Percentiles rank a stretch among this genome's conserved stretches.
Evolutionary conservation across 192 early-diverging fungal genomes (phyloP).

Genomic region (Backusella circina): DNA sequence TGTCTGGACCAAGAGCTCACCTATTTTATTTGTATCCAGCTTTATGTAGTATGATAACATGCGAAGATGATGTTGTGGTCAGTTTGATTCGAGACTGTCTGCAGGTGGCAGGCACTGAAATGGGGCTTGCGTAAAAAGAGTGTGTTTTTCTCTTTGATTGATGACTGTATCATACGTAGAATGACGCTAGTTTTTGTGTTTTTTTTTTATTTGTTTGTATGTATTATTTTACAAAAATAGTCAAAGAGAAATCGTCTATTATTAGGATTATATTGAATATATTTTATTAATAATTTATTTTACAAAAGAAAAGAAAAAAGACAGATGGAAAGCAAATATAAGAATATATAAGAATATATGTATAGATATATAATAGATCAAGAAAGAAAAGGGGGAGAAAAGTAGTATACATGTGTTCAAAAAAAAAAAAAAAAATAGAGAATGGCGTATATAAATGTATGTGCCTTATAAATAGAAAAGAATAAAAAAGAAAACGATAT

Average conservation of each 20-base stretch:
- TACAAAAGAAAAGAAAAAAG: not conserved
- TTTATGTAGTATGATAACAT: constrained; percentile 55
- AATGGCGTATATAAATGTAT: constrained; percentile 8
- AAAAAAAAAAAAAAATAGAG: not conserved
- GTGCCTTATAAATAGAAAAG: not conserved
- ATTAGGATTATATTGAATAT: not conserved
- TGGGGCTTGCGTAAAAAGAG: constrained; percentile 18
- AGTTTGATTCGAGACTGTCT: constrained; percentile 26
- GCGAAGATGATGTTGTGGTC: constrained; percentile 38
- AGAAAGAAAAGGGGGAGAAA: not conserved
- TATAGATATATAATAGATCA: not conserved
- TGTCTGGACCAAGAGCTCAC: constrained; percentile 58
- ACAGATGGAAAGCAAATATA: constrained; percentile 1
- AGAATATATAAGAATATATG: too few species aligned
- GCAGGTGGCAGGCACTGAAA: constrained; percentile 24
- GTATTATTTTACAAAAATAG: not conserved
- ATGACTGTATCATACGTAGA: not conserved
- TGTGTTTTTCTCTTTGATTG: not conserved
- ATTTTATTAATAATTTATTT: not conserved
- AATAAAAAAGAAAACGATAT: not conserved
- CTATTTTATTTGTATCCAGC: constrained; percentile 67
- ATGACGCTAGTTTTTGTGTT: constrained; percentile 3
- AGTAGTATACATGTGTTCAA: constrained; percentile 2
- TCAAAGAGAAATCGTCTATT: not conserved
- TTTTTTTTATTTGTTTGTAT: constrained; percentile 2